Base-by-base conservation (phyloP, 1,139 yeast species). In the Pichia sp. region DNA sequence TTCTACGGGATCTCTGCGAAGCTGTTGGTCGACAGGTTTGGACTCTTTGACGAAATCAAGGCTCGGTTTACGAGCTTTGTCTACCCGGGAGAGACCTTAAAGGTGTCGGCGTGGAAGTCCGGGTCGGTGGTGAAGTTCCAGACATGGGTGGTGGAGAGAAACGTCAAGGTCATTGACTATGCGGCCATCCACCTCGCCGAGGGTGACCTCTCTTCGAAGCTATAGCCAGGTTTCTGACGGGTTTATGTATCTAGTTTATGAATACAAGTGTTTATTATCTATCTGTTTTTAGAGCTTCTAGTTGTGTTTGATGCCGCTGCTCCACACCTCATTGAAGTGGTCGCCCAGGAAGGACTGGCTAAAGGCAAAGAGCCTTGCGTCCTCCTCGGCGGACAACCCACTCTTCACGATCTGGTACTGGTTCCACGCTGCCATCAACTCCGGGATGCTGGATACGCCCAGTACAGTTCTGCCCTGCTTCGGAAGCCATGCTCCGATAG, bases 51-150 rank as follows among this genome's bases (percentile, higher is more conserved):
- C 67, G 97, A 91, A 75, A 80, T 91, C 71, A 93, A 93, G 77
- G 95, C 83, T 41, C 84, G 98, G 70, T 93, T 93, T 71, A 81
- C 96, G 38, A 93, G 93, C 66, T 85, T 88, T 67, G 98, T 93
- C 46, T 91, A 82, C 82, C 98, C 98, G n/a, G 99, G 98, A 65
- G 98, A 93, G 74, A 86, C 90, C 36, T 78, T 93, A 70, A 80
- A 79, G 67, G 83, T 93, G 45, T 75, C 75, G 56, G 96, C 96
- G 46, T 93, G 99, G 99, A 88, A 85, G 72, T 61, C 64, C n/a
- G 81, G 81, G 51, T 76, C 80, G 64, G 74, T 77, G 62, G 86
- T 93, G 58, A 76, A 83, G 60, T 93, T 92, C 84, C 95, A 87
- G 73, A 83, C 95, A 36, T 83, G 83, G 69, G 91, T 87, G 57